Conservation (phyloP, 257 asterid genomes). For the Salvia hispanica region DNA sequence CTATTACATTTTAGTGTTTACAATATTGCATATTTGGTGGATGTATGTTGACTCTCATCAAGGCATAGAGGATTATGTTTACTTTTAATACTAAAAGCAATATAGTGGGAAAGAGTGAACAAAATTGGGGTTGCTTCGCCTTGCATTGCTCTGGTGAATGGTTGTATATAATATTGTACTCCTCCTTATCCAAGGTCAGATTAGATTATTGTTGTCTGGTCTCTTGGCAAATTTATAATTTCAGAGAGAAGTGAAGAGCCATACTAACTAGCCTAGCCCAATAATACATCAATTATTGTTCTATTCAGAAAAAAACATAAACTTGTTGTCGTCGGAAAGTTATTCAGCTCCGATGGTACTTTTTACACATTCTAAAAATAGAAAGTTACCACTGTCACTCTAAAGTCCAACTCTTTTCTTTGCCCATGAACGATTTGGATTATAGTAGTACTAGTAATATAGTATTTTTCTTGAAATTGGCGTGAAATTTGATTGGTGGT, state of each 20-base stretch:
- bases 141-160: no score
- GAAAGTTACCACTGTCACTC: slow-evolving; percentile 4
- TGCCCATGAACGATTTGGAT: neutral
- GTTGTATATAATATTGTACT: no score
- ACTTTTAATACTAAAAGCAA: no score
- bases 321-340: neutral
- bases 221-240: neutral
- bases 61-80: no score
- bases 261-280: neutral
- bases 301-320: neutral
- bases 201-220: neutral
- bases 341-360: neutral
- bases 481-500: neutral
- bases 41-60: no score
- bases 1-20: no score
- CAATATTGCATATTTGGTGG: no score
- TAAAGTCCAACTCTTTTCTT: neutral
- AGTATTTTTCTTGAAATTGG: slow-evolving; percentile 24
- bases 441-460: no score
- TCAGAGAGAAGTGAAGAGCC: neutral
- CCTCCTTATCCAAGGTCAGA: no score
- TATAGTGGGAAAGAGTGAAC: no score
- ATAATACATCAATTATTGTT: neutral
- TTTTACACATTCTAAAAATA: slow-evolving; percentile 1
- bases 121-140: no score